phyloP scores from a whole-genome alignment of 768 basidiomycete species.

The Daedalea quercina region DNA sequence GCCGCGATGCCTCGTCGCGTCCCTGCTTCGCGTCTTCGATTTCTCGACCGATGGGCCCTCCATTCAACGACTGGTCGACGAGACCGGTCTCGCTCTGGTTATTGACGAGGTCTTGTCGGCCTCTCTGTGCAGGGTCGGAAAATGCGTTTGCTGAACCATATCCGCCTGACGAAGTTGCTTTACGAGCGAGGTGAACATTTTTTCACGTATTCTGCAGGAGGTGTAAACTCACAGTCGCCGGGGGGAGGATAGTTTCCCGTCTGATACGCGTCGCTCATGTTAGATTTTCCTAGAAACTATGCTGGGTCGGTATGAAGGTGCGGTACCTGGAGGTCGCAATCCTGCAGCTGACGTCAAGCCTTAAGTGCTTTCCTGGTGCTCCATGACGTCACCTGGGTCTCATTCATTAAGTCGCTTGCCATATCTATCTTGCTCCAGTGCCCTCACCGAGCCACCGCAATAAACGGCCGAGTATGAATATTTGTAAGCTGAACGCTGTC shows the following conservation, averaged over 20 bases:
- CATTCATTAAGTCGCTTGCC: no score
- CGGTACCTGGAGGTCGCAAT: no score
- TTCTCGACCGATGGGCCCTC: slow-evolving; percentile 15
- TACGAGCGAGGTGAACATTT: no score
- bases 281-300: neutral
- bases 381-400: no score
- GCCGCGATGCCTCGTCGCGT: slow-evolving; percentile 14
- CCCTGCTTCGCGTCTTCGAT: slow-evolving; percentile 23
- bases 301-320: no score
- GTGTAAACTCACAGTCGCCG: slow-evolving; percentile 14
- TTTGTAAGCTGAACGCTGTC: no score
- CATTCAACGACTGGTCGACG: slow-evolving; percentile 19
- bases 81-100: slow-evolving; percentile 9
- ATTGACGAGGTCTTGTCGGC: neutral
- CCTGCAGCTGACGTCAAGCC: no score
- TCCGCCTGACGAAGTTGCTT: slow-evolving; percentile 24
- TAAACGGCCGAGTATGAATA: no score
- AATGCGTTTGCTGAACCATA: slow-evolving; percentile 17
- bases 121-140: slow-evolving; percentile 13
- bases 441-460: no score
- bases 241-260: slow-evolving; percentile 20
- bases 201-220: neutral
- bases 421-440: no score
- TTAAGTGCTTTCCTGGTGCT: no score
- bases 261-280: slow-evolving; percentile 10